Base-by-base conservation (phyloP, 2,329 filamentous ascomycete species). In the Penicillium sp. region DNA sequence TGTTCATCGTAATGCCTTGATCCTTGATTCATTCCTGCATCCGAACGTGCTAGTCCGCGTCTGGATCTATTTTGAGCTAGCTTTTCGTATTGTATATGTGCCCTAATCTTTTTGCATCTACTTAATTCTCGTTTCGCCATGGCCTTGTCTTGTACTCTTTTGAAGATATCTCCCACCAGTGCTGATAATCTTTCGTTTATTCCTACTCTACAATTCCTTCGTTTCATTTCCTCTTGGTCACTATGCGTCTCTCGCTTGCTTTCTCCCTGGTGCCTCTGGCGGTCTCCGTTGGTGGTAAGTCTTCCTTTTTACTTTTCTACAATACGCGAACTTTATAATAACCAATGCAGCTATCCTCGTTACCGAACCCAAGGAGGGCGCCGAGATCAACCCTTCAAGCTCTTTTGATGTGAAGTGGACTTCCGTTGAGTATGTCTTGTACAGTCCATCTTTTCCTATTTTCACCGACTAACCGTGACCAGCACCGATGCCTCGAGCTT, bases 361-460 rank as follows among this genome's bases (percentile, higher is more conserved):
- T 48, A 71, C 66, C 23, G 61, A 63, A 31, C 71, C 71, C 24
- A 55, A 56, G 43, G 60, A 66, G 50, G 60, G 60, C 44, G 60
- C 55, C 6, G 52, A 62, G 8, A 50, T 72, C 50, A 66, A 71
- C 45, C 52, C 71, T 13, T 65, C 63, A 42, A 50, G 50, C 29
- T 63, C 62, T 29, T 65, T 71, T 51, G 62, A 63, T n/a, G 64
- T 75, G 48, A 67, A 67, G 48, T 75, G 72, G 72, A 59, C 52
- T 25, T 65, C 58, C 12, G 69, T 73, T 43, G 48, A 59, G 67
- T 70, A 56, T 49, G 63, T 58, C 7, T 12, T 4, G 15, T 18
- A 15, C 23, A 10, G 28, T 6, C 38, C 18, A 27, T 28, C 2
- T 4, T 9, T 24, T n/a, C 15, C 4, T 31, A 6, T 8, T 15